These are phyloP conservation scores for Psophocarpus tetragonolobus DNA, from an alignment of 306 rosid species.

Conservation along the genomic window DNA sequence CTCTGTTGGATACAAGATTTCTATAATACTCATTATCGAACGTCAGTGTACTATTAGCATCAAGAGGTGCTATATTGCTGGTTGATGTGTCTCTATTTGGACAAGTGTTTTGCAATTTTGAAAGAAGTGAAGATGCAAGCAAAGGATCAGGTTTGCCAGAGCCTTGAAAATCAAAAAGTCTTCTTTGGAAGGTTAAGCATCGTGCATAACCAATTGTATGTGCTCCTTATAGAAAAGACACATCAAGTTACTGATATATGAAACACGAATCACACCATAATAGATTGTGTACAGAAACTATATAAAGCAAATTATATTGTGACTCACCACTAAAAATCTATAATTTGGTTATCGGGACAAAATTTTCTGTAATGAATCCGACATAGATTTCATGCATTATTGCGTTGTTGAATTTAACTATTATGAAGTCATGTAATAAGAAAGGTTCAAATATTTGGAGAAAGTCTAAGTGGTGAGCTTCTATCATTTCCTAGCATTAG, in stretches of 20 bases:
- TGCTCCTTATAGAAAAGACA: constrained; percentile 41
- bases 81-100: constrained; percentile 46
- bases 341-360: neutral
- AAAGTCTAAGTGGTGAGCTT: neutral
- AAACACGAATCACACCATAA: neutral
- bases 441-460: neutral
- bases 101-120: constrained; percentile 45
- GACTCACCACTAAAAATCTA: neutral
- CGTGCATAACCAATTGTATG: constrained; percentile 78
- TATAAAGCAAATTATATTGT: neutral
- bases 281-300: neutral
- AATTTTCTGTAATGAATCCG: neutral
- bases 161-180: constrained; percentile 59
- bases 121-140: constrained; percentile 39
- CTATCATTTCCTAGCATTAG: too few species aligned
- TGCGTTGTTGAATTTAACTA: neutral
- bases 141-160: constrained; percentile 66
- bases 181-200: constrained; percentile 58
- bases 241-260: neutral
- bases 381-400: neutral
- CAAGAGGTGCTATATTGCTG: constrained; percentile 62
- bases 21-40: constrained; percentile 63
- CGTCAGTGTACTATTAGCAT: constrained; percentile 18
- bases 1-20: constrained; percentile 40
- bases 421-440: neutral